phyloP scores from a whole-genome alignment of 1,284 basidiomycete species.

The Caloboletus firmus region DNA sequence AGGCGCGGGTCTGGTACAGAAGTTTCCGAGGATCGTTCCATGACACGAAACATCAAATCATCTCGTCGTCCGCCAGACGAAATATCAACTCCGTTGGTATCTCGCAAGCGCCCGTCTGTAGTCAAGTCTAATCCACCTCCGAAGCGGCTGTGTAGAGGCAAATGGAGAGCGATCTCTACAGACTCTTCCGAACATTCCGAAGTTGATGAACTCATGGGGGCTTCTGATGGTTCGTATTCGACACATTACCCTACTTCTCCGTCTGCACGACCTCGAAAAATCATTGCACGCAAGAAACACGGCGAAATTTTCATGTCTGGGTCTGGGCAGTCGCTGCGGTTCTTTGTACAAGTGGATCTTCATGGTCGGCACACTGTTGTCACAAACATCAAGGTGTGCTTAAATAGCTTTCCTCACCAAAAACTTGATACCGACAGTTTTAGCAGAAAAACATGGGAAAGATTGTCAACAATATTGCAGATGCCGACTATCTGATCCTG shows the following conservation, averaged over 20 bases:
- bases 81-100: slow-evolving; percentile 8
- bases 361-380: slow-evolving; percentile 47
- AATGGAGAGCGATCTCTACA: slow-evolving; percentile 21
- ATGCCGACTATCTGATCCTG: slow-evolving; percentile 61
- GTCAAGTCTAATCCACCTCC: slow-evolving; percentile 19
- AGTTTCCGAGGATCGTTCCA: slow-evolving; percentile 9
- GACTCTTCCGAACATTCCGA: slow-evolving; percentile 25
- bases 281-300: slow-evolving; percentile 19
- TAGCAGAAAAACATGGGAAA: slow-evolving; percentile 61
- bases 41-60: slow-evolving; percentile 2
- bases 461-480: slow-evolving; percentile 48
- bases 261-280: slow-evolving; percentile 11
- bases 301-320: slow-evolving; percentile 32
- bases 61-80: slow-evolving; percentile 8
- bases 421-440: slow-evolving; percentile 1
- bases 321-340: slow-evolving; percentile 42
- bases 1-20: slow-evolving; percentile 12
- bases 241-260: slow-evolving; percentile 15
- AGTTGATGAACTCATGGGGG: slow-evolving; percentile 8
- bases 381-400: slow-evolving; percentile 54
- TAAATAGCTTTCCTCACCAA: background rate
- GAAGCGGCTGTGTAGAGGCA: slow-evolving; percentile 33
- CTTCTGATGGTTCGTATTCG: slow-evolving; percentile 13
- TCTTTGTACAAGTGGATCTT: slow-evolving; percentile 60
- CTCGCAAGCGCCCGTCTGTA: slow-evolving; percentile 25